Evolutionary conservation across 139 green algal species (phyloP).

Genomic region (Chlorella sp.): DNA sequence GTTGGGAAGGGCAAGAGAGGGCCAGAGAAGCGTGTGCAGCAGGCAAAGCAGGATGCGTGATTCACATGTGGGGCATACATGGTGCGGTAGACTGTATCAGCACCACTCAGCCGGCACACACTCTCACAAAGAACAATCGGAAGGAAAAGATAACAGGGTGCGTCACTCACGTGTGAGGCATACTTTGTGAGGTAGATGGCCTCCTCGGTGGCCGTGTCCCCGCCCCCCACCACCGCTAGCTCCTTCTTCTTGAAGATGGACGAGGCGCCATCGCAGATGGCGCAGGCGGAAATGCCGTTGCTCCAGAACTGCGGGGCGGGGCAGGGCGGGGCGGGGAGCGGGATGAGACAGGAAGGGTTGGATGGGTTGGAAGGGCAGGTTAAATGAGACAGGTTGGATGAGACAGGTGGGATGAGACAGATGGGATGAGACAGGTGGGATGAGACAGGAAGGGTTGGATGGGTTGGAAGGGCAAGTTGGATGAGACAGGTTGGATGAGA

Average conservation of each 20-base stretch:
- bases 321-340: too few species aligned
- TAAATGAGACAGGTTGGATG: too few species aligned
- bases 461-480: too few species aligned
- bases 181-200: conserved; percentile 99
- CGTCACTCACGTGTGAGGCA: conserved; percentile 55
- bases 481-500: too few species aligned
- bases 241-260: conserved; percentile 85
- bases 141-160: not conserved
- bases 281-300: conserved; percentile 95
- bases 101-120: too few species aligned
- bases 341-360: too few species aligned
- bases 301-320: conserved; percentile 68
- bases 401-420: too few species aligned
- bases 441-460: too few species aligned
- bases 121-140: not conserved
- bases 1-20: conserved; percentile 52
- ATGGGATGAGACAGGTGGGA: too few species aligned
- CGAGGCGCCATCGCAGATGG: conserved; percentile 95
- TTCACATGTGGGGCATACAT: conserved; percentile 88
- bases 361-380: too few species aligned
- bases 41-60: not conserved
- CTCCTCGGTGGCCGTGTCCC: conserved; percentile 96
- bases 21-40: too few species aligned
- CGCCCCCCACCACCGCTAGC: conserved; percentile 96
- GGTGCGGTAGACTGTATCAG: too few species aligned